These are phyloP conservation scores for Brachypodium distachyon DNA, from an alignment of 202 grass and related monocot genomes.

Conservation along the genomic window DNA sequence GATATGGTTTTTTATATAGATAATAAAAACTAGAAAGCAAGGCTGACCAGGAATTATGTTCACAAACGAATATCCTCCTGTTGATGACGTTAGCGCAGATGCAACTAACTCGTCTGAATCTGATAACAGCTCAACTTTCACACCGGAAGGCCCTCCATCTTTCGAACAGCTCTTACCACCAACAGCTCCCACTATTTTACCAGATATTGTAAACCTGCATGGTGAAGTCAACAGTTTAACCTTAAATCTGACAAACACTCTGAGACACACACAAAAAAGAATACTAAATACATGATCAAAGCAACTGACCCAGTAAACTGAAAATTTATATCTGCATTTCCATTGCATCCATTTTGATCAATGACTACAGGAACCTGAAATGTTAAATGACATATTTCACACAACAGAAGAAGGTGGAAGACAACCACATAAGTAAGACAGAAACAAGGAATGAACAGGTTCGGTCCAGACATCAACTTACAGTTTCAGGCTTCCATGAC, in stretches of 20 bases:
- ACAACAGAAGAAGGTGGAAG: constrained; percentile 15
- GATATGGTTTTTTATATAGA: neutral
- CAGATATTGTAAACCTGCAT: constrained; percentile 78
- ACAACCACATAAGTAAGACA: neutral
- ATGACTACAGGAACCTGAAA: constrained; percentile 66
- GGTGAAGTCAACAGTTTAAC: constrained; percentile 20
- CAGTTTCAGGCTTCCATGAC: constrained; percentile 83
- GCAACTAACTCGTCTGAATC: constrained; percentile 64
- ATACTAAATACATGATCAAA: constrained; percentile 21
- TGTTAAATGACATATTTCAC: constrained; percentile 12
- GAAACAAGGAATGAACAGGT: neutral
- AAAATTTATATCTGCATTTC: constrained; percentile 92
- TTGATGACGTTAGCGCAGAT: constrained; percentile 52
- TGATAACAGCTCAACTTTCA: constrained; percentile 78
- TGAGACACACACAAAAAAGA: neutral
- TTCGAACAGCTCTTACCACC: constrained; percentile 72
- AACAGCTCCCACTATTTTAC: constrained; percentile 61
- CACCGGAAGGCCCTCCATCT: constrained; percentile 68
- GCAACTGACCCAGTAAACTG: constrained; percentile 73
- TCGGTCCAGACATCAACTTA: constrained; percentile 22
- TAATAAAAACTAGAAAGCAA: neutral
- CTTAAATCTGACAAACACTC: constrained; percentile 17
- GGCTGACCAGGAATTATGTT: constrained; percentile 85
- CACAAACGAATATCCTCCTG: constrained; percentile 72
- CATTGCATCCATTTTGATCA: constrained; percentile 77